A percentile compares a stretch with the other conserved stretches of the same genome.
Evolutionary conservation across 2,329 filamentous ascomycete species (phyloP).

Genomic region (Ceratocystis papillata): DNA sequence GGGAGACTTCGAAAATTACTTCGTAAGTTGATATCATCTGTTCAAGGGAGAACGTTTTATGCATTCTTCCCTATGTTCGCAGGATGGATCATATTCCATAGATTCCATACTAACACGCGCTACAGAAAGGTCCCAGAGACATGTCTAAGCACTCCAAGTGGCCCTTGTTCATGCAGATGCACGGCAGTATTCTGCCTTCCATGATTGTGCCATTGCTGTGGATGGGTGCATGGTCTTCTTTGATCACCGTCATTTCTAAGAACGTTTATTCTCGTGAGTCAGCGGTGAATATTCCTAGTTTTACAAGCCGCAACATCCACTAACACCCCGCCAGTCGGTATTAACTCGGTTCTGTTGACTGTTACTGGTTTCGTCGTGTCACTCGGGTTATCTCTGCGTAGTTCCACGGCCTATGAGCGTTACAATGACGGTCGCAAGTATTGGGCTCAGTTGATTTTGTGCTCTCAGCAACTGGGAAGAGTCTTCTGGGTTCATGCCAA

Average conservation of each 20-base stretch:
- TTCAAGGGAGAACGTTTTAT: background rate
- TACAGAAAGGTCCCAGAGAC: constrained; percentile 48
- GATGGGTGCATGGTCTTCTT: constrained; percentile 53
- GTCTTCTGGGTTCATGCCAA: constrained; percentile 66
- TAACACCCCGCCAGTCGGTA: constrained; percentile 32
- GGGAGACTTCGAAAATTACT: constrained; percentile 26
- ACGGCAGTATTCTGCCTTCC: constrained; percentile 63
- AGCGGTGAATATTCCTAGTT: background rate
- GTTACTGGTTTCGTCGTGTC: constrained; percentile 73
- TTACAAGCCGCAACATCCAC: constrained; percentile 8
- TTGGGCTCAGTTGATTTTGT: constrained; percentile 51
- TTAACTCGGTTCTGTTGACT: constrained; percentile 55
- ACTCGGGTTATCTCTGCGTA: constrained; percentile 67
- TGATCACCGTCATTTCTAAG: constrained; percentile 48
- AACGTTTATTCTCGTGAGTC: constrained; percentile 30
- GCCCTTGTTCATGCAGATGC: constrained; percentile 63
- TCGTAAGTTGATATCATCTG: constrained; percentile 19
- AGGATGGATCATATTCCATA: background rate
- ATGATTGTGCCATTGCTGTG: constrained; percentile 59
- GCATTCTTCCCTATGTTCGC: constrained; percentile 1
- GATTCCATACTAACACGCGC: background rate
- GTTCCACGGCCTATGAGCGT: constrained; percentile 65
- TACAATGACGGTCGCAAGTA: constrained; percentile 54
- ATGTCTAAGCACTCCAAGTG: constrained; percentile 65
- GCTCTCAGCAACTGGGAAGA: constrained; percentile 58